These are phyloP conservation scores for Penicillium mononematosum DNA, from an alignment of 495 filamentous ascomycete genomes.

Conservation along the genomic window DNA sequence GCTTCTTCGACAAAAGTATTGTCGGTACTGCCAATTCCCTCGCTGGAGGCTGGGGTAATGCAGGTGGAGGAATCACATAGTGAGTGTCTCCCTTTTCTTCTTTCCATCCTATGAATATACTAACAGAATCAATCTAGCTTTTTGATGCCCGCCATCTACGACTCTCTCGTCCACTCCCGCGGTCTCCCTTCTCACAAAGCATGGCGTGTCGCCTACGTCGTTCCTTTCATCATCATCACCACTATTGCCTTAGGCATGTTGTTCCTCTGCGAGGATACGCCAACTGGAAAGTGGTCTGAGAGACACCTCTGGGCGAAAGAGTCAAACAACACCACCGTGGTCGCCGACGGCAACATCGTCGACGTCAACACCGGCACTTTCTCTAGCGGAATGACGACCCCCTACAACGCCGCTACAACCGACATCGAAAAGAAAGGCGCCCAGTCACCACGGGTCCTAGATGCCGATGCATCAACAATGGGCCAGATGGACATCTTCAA, in stretches of 20 bases:
- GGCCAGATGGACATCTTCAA: conserved; percentile 57
- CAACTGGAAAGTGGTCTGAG: conserved; percentile 79
- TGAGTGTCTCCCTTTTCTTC: conserved; percentile 18
- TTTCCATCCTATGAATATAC: background rate
- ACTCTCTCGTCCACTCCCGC: conserved; percentile 64
- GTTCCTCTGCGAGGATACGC: conserved; percentile 77
- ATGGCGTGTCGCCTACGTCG: conserved; percentile 82
- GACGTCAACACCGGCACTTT: conserved; percentile 49
- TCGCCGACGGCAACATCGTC: conserved; percentile 53
- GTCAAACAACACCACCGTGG: conserved; percentile 2
- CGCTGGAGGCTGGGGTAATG: conserved; percentile 83
- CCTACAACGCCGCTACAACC: conserved; percentile 43
- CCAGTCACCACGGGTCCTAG: conserved; percentile 32
- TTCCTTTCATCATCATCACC: conserved; percentile 77
- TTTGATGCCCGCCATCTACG: conserved; percentile 89
- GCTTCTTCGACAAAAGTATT: conserved; percentile 94
- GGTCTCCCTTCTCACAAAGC: conserved; percentile 64
- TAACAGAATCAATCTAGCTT: conserved; percentile 52
- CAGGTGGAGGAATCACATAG: conserved; percentile 83
- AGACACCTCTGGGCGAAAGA: conserved; percentile 51
- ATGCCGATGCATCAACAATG: conserved; percentile 52
- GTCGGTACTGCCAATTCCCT: conserved; percentile 89
- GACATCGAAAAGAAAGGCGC: conserved; percentile 44
- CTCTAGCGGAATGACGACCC: conserved; percentile 32
- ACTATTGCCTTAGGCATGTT: conserved; percentile 65